Conservation (phyloP, 225 moss, liverwort and hornwort species). For the Marchantia paleacea region DNA sequence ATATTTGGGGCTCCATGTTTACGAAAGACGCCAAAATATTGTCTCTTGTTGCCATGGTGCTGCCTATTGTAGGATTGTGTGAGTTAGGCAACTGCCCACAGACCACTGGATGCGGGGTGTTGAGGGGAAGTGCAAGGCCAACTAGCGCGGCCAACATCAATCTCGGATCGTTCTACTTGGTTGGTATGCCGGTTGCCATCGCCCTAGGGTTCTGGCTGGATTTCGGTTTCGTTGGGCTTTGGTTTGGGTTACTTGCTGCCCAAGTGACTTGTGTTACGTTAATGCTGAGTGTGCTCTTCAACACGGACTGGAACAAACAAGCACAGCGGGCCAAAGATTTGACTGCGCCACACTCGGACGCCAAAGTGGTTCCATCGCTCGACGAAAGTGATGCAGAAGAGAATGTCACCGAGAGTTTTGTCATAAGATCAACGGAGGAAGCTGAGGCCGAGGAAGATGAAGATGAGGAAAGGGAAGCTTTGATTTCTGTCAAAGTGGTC, state of each 20-base stretch:
- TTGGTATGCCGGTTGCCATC: conserved; percentile 85
- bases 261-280: conserved; percentile 74
- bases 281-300: conserved; percentile 46
- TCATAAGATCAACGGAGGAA: conserved; percentile 33
- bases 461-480: conserved; percentile 34
- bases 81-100: conserved; percentile 97
- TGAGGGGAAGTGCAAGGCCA: conserved; percentile 83
- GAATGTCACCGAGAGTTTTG: conserved; percentile 17
- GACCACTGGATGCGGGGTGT: conserved; percentile 80
- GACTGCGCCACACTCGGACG: conserved; percentile 36
- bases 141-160: conserved; percentile 76
- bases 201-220: conserved; percentile 76
- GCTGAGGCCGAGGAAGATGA: conserved; percentile 16
- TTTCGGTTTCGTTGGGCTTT: conserved; percentile 79
- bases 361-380: conserved; percentile 32
- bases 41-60: conserved; percentile 61
- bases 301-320: conserved; percentile 49
- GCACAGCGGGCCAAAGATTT: conserved; percentile 47
- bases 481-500: conserved; percentile 47
- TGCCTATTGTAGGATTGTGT: conserved; percentile 85
- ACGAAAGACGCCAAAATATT: conserved; percentile 72
- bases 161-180: conserved; percentile 79
- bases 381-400: conserved; percentile 33
- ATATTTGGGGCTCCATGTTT: conserved; percentile 81
- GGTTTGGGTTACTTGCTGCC: conserved; percentile 89